Percentiles rank a stretch among this genome's conserved stretches.
Evolutionary conservation across 192 early-diverging fungal species (phyloP).

Genomic region (Coemansia sp.): DNA sequence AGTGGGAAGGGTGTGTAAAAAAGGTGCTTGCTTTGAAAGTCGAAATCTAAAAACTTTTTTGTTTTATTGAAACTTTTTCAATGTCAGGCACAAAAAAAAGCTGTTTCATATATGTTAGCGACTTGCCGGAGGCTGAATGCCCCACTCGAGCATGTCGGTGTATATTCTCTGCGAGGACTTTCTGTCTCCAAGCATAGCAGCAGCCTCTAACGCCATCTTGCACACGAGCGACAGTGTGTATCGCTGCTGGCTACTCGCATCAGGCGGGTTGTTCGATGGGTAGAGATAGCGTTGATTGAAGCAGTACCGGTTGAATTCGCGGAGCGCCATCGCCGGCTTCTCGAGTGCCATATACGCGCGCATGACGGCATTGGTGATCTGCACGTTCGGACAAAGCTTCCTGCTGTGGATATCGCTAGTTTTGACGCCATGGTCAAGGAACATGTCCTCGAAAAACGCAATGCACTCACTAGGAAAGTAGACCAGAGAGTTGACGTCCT

Average conservation of each 20-base stretch:
- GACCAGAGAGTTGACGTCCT: constrained; percentile 18
- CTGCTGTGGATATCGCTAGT: constrained; percentile 13
- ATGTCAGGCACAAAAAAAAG: too few relatives aligned
- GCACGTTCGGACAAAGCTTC: constrained; percentile 27
- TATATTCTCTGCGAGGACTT: constrained; percentile 16
- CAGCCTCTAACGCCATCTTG: constrained; percentile 39
- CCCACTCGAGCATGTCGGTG: constrained; percentile 37
- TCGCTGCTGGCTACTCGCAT: constrained; percentile 17
- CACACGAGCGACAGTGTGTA: constrained; percentile 26
- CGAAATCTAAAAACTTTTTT: too few relatives aligned
- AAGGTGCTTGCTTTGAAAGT: too few relatives aligned
- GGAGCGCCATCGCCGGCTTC: constrained; percentile 25
- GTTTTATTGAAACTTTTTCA: too few relatives aligned
- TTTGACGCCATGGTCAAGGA: constrained; percentile 24
- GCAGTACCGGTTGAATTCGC: constrained; percentile 48
- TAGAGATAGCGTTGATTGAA: constrained; percentile 30
- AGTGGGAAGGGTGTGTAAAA: too few relatives aligned
- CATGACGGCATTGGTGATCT: constrained; percentile 51
- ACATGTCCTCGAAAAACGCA: constrained; percentile 44
- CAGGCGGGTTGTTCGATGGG: constrained; percentile 22
- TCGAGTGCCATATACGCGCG: constrained; percentile 39
- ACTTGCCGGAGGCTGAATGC: constrained; percentile 6
- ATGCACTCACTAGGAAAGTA: constrained; percentile 47
- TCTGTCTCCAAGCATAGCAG: constrained; percentile 12
- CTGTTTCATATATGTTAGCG: neutral